A percentile compares a stretch with the other conserved stretches of the same genome.
phyloP scores from a whole-genome alignment of 2,329 filamentous ascomycete species.

The Aspergillus vadensis region DNA sequence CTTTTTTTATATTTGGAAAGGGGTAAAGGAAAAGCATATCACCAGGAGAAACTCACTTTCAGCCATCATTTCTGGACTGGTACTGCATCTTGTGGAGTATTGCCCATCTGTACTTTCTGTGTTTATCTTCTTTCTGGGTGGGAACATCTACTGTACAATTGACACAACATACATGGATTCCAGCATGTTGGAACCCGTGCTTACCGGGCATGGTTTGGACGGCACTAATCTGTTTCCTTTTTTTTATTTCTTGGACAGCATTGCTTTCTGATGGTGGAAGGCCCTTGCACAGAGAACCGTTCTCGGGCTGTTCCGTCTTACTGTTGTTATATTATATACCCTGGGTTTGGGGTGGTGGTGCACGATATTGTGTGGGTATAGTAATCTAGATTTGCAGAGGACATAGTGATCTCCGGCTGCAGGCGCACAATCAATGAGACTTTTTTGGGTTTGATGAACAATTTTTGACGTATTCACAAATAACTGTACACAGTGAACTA shows the following conservation, averaged over 20 bases:
- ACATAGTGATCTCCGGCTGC: constrained; percentile 1
- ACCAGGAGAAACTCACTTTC: neutral
- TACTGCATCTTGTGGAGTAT: constrained; percentile 9
- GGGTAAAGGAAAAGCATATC: constrained; percentile 2
- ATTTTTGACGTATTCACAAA: neutral
- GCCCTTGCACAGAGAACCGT: constrained; percentile 5
- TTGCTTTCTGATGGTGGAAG: neutral
- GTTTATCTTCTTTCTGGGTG: constrained; percentile 6
- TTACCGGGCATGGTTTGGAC: constrained; percentile 1
- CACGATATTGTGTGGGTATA: constrained; percentile 7
- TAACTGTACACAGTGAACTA: neutral
- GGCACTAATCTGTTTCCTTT: neutral
- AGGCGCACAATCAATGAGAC: neutral
- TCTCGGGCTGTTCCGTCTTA: neutral
- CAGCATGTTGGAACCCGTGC: neutral
- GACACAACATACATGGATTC: constrained; percentile 7
- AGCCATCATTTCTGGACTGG: neutral
- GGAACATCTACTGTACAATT: constrained; percentile 17
- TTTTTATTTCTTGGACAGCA: neutral
- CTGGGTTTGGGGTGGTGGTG: constrained; percentile 6
- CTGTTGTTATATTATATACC: constrained; percentile 13
- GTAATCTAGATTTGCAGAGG: constrained; percentile 7
- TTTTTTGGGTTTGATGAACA: neutral
- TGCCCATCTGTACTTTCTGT: constrained; percentile 10
- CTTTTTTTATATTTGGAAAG: neutral